These are phyloP conservation scores for Lachnellula subtilissima DNA, from an alignment of 2,329 filamentous ascomycete species.

Conservation along the genomic window DNA sequence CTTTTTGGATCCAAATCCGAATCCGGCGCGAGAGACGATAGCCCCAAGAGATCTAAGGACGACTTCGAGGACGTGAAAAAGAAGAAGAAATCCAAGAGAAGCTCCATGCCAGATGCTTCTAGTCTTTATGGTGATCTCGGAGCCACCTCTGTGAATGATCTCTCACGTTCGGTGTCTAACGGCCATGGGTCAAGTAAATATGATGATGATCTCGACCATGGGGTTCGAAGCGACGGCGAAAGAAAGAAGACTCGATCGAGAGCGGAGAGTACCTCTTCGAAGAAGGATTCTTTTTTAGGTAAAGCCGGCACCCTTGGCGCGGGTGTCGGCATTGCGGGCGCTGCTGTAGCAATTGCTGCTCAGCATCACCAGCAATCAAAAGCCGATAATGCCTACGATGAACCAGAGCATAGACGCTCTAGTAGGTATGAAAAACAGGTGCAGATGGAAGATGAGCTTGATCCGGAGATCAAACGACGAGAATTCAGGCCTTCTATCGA, in stretches of 20 bases:
- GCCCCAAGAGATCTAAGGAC: conserved; percentile 22
- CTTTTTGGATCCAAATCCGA: conserved; percentile 36
- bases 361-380: conserved; percentile 32
- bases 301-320: conserved; percentile 65
- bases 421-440: conserved; percentile 4
- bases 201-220: conserved; percentile 21
- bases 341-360: conserved; percentile 35
- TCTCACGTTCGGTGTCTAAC: conserved; percentile 22
- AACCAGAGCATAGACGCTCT: conserved; percentile 13
- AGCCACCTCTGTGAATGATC: conserved; percentile 21
- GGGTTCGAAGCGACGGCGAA: conserved; percentile 21
- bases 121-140: conserved; percentile 23
- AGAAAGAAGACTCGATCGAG: conserved; percentile 27
- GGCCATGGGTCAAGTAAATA: conserved; percentile 20
- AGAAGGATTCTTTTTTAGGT: conserved; percentile 64
- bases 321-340: conserved; percentile 60
- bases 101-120: conserved; percentile 24
- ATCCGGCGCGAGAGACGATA: conserved; percentile 22
- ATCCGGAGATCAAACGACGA: conserved; percentile 54
- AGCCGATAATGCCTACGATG: conserved; percentile 28
- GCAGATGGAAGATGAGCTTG: conserved; percentile 37
- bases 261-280: conserved; percentile 23
- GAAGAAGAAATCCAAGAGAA: conserved; percentile 31
- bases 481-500: conserved; percentile 62
- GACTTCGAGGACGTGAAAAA: conserved; percentile 28